These are phyloP conservation scores for Ambrosiella cleistominuta DNA, from an alignment of 2,329 filamentous ascomycete genomes.

Conservation along the genomic window DNA sequence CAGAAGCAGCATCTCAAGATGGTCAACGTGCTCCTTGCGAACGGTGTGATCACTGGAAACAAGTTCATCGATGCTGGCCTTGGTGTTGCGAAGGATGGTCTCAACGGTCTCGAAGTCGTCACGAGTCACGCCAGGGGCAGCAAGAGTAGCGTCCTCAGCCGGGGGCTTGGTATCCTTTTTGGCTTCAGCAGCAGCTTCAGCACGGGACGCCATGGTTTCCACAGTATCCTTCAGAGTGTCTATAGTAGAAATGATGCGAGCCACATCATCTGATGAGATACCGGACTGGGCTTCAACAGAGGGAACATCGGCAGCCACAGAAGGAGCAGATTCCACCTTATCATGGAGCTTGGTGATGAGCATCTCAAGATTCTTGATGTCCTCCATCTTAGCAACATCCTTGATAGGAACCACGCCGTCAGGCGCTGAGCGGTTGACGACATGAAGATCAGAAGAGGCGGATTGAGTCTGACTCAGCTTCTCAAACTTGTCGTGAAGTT, in stretches of 20 bases:
- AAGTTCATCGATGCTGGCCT: slow-evolving; percentile 66
- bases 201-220: slow-evolving; percentile 25
- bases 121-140: slow-evolving; percentile 24
- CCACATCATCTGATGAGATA: slow-evolving; percentile 12
- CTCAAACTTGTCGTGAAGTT: slow-evolving; percentile 11
- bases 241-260: slow-evolving; percentile 34
- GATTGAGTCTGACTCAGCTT: slow-evolving; percentile 6
- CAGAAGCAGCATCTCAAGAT: slow-evolving; percentile 46
- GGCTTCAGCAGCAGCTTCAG: slow-evolving; percentile 14
- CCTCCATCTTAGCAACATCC: slow-evolving; percentile 45
- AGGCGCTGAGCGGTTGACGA: not conserved
- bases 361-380: slow-evolving; percentile 72
- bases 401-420: slow-evolving; percentile 17
- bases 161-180: not conserved
- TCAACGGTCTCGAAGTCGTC: slow-evolving; percentile 81
- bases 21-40: slow-evolving; percentile 45
- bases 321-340: slow-evolving; percentile 47
- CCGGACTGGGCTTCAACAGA: slow-evolving; percentile 10
- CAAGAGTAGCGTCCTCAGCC: slow-evolving; percentile 19
- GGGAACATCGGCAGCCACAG: slow-evolving; percentile 27
- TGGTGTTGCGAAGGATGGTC: slow-evolving; percentile 75
- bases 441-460: not conserved
- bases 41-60: slow-evolving; percentile 57
- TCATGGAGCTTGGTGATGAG: slow-evolving; percentile 66
- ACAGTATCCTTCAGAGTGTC: slow-evolving; percentile 31